Evolutionary conservation across 768 basidiomycete species (phyloP).

Genomic region (Calocera cornea): DNA sequence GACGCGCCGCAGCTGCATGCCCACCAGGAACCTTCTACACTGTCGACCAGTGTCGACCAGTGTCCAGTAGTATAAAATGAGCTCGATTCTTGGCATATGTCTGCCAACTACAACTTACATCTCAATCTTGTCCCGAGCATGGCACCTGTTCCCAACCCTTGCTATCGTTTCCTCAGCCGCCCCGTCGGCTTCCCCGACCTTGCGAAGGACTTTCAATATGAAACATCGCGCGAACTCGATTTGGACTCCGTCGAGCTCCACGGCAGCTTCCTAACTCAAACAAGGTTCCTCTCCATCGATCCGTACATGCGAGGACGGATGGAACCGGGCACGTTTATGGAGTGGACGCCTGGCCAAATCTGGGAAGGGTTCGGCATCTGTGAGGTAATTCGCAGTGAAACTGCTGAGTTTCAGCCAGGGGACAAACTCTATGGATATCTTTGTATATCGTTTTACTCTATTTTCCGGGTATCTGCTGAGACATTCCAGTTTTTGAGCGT

Average conservation of each 20-base stretch:
- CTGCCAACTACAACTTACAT: not conserved
- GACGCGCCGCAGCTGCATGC: too few relatives aligned
- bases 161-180: conserved; percentile 21
- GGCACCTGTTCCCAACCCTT: conserved; percentile 17
- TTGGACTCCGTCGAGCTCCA: not conserved
- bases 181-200: conserved; percentile 9
- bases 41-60: too few relatives aligned
- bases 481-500: not conserved
- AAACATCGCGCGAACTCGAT: not conserved
- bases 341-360: not conserved
- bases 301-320: conserved; percentile 4
- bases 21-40: too few relatives aligned
- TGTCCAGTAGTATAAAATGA: too few relatives aligned
- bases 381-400: not conserved
- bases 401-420: not conserved
- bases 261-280: conserved; percentile 1
- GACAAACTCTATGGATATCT: not conserved
- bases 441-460: not conserved
- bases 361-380: not conserved
- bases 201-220: not conserved
- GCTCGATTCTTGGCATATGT: not conserved
- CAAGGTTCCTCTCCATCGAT: conserved; percentile 2
- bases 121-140: not conserved
- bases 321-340: not conserved
- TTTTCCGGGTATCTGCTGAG: not conserved